Evolutionary conservation across 1,284 basidiomycete species (phyloP), one percentile per base, ranked within the genome.

Genomic region (Inonotus hispidus): DNA sequence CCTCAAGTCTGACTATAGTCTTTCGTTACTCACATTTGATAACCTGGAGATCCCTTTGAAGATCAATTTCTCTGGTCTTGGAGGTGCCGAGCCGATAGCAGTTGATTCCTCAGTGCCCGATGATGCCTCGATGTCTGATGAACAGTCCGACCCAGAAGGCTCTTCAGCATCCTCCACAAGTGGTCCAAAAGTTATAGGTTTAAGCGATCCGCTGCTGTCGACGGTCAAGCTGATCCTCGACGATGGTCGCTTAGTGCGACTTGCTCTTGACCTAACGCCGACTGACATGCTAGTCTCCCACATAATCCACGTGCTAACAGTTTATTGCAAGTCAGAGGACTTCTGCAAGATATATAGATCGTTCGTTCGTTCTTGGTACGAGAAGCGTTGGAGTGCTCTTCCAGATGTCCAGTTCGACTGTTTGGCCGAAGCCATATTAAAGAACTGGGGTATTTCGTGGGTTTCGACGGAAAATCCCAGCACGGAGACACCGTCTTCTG

Each of bases 11-110:
- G 77, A 82, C 56, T 77, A 82, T 3, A 70, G 69, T 5, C 69
- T 90, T 11, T 71, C 74, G 0, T 67, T 93, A 4, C 69, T 88
- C 25, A 87, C 85, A 0, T 86, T 88, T 64, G 87, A 84, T 0
- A 70, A 79, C 11, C 72, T 75, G 46, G 78, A 82, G 62, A 68
- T 90, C 3, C 77, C 77, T 23, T 61, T 75, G 27, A 64, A 63
- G 54, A 74, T 69, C 50, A 70, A 62, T 14, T 71, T 63, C 25
- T 64, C 66, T 19, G 68, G 69, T 29, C 64, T 66, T 4, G 65
- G 66, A 32, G 67, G 63, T 52, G 39, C 61, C 5, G 64, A 59
- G 13, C 32, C 53, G 61, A 54, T 54, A 21, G 27, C 52, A 16
- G 29, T 37, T 11, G 60, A 63, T 43, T 60, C 61, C 45, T 39